phyloP scores from a whole-genome alignment of 2,329 filamentous ascomycete genomes.

The Zasmidium cellare region DNA sequence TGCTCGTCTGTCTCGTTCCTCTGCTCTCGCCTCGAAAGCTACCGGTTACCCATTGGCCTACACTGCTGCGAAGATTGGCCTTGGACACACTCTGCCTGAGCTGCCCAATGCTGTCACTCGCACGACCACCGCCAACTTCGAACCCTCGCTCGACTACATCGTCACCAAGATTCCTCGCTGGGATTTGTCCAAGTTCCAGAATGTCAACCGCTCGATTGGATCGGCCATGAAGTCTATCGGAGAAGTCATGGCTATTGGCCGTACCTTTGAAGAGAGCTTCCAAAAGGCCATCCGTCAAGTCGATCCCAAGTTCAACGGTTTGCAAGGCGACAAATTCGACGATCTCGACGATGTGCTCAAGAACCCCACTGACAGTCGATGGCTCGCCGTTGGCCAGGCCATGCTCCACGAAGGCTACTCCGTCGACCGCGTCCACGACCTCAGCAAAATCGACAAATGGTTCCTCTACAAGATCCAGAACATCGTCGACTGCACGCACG shows the following conservation, averaged over 20 bases:
- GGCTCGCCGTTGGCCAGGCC: conserved; percentile 95
- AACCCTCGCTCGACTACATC: conserved; percentile 95
- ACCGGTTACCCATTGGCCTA: conserved; percentile 97
- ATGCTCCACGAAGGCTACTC: conserved; percentile 97
- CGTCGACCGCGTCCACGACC: conserved; percentile 85
- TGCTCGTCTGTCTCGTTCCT: conserved; percentile 95
- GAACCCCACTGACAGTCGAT: conserved; percentile 94
- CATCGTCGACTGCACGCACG: conserved; percentile 85
- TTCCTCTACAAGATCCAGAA: conserved; percentile 98
- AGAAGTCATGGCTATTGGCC: conserved; percentile 98
- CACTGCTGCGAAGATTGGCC: conserved; percentile 95
- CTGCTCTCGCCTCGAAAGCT: conserved; percentile 94
- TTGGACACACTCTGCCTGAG: conserved; percentile 92
- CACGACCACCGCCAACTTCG: conserved; percentile 98
- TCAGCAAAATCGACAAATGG: conserved; percentile 99
- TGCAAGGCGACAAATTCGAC: conserved; percentile 94
- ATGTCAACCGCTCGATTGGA: conserved; percentile 95
- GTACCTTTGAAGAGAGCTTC: conserved; percentile 98
- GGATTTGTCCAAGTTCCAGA: conserved; percentile 98
- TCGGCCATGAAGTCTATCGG: conserved; percentile 99
- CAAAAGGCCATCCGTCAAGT: conserved; percentile 98
- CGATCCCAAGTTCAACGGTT: conserved; percentile 85
- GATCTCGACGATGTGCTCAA: conserved; percentile 85
- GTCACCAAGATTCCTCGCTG: conserved; percentile 98
- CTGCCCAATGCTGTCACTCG: conserved; percentile 97